These are phyloP conservation scores for Colletotrichum gloeosporioides DNA, from an alignment of 2,329 filamentous ascomycete genomes.

Conservation along the genomic window DNA sequence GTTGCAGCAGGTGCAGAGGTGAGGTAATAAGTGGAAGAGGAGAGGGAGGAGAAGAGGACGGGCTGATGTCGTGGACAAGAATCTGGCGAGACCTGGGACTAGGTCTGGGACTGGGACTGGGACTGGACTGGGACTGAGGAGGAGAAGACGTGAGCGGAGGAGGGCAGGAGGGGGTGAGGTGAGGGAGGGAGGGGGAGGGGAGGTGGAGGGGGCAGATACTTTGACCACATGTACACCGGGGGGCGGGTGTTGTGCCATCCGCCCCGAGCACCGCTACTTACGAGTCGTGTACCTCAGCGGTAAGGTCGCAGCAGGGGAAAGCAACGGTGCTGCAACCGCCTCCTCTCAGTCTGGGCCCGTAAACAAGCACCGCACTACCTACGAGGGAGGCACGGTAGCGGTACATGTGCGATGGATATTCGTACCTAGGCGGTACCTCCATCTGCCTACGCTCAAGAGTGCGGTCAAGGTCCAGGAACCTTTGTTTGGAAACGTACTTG, in stretches of 20 bases:
- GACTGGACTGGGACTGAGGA: not conserved
- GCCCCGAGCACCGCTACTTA: not conserved
- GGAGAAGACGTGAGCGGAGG: not conserved
- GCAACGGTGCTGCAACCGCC: not conserved
- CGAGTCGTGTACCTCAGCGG: not conserved
- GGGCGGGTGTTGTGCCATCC: not conserved
- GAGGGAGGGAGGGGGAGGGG: not conserved
- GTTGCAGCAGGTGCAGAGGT: not conserved
- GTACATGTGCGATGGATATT: too few relatives aligned
- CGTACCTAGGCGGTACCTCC: not conserved
- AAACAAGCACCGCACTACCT: not conserved
- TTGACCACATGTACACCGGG: not conserved
- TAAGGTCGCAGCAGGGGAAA: not conserved
- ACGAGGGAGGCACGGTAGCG: not conserved
- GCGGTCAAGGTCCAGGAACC: not conserved
- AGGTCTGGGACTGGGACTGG: not conserved
- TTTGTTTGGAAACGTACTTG: conserved; percentile 15
- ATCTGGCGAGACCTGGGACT: conserved; percentile 1
- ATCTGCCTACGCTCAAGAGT: not conserved
- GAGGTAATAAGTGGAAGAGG: not conserved
- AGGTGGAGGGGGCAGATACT: not conserved
- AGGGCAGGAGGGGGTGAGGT: not conserved
- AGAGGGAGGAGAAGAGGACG: not conserved
- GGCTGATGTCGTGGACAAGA: not conserved
- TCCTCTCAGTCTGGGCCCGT: not conserved